phyloP scores from a whole-genome alignment of 106 monocot species.

The Acorus gramineus region DNA sequence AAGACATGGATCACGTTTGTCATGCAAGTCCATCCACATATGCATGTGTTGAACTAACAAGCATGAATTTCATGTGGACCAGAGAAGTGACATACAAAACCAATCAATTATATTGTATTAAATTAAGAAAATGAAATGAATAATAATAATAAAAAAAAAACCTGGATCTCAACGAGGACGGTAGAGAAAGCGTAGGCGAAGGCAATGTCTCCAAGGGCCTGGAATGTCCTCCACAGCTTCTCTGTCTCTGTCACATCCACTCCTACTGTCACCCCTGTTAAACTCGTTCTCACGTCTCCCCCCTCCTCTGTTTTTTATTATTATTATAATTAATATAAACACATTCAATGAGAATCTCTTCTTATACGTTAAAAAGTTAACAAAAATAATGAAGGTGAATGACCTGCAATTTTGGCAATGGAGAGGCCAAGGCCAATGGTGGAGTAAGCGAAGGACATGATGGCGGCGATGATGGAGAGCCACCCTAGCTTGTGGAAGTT shows the following conservation, averaged over 20 bases:
- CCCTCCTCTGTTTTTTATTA: too few relatives aligned
- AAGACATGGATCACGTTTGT: too few relatives aligned
- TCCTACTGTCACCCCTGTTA: conserved; percentile 47
- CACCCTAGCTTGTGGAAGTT: conserved; percentile 83
- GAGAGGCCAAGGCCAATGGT: conserved; percentile 81
- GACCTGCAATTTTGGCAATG: conserved; percentile 75
- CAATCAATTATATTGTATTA: too few relatives aligned
- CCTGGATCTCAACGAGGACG: conserved; percentile 63
- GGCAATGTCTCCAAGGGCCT: conserved; percentile 56
- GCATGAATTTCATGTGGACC: too few relatives aligned
- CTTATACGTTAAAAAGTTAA: too few relatives aligned
- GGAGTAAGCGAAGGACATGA: conserved; percentile 74
- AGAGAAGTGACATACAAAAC: too few relatives aligned
- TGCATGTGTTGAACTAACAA: too few relatives aligned
- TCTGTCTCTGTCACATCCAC: conserved; percentile 23
- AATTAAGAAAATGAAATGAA: too few relatives aligned
- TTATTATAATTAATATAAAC: too few relatives aligned
- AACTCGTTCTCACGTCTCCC: conserved; percentile 19
- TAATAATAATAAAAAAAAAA: background rate
- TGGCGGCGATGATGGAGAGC: conserved; percentile 74
- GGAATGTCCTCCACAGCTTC: conserved; percentile 44
- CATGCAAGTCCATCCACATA: too few relatives aligned
- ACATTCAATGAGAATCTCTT: too few relatives aligned
- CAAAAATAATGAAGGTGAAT: too few relatives aligned
- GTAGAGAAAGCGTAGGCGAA: conserved; percentile 55